Base-by-base conservation (phyloP, 2,329 filamentous ascomycete species). In the Zalaria sp. region DNA sequence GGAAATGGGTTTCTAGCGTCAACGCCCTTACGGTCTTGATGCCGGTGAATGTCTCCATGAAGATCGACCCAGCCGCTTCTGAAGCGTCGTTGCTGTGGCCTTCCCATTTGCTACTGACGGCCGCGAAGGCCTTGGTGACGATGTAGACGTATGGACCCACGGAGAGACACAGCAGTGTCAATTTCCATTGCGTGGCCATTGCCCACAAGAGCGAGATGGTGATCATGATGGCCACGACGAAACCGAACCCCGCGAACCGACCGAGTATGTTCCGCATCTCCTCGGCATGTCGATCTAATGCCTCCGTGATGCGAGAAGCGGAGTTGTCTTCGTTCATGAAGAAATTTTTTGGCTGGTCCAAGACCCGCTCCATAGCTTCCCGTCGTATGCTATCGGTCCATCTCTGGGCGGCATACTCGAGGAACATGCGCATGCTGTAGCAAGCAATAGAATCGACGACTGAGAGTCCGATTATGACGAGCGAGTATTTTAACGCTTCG, bases 261-360 rank as follows among this genome's bases (percentile, higher is more conserved):
- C 83, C 82, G 0, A 93, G 69, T 0, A 96, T 65, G 50, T 84
- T 87, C 5, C 83, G 75, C 75, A 91, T 88, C 55, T 94, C 86
- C 56, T 96, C 87, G 0, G 81, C 83, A 51, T 85, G 83, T 10
- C 81, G 74, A 52, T 93, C 85, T 0, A 96, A 70, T 36, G 73
- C 81, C 46, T 84, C 78, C 1, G 71, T 77, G 35, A 96, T 68
- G 2, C 70, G 68, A 1, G 69, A 66, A 0, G 81, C 65, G 0
- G 72, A 75, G 57, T 91, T 83, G 29, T 69, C 67, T 2, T 80
- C 68, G 39, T 71, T 65, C 47, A 86, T 79, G 51, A 93, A 93
- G 80, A 87, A 96, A 4, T 72, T 61, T 46, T 73, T 78, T 1
- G 84, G 81, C 54, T 95, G 89, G 34, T 73, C 68, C 1, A 96